These are phyloP conservation scores for Calonectria pseudoreteaudii DNA, from an alignment of 2,329 filamentous ascomycete genomes.

Conservation along the genomic window DNA sequence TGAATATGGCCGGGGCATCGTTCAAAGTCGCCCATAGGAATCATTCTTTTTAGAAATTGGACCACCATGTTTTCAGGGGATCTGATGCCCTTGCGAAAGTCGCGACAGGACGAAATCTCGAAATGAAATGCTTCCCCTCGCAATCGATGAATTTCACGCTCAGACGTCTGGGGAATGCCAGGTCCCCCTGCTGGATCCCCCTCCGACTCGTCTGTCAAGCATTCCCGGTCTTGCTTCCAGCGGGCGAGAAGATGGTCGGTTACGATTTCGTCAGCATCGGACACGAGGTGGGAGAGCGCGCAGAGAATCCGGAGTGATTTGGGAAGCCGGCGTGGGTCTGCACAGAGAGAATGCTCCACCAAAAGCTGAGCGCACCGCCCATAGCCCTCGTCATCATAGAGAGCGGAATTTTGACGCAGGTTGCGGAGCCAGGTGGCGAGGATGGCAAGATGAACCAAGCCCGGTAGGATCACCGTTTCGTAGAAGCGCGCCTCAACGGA, in stretches of 20 bases:
- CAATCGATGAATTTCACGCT: too few species aligned
- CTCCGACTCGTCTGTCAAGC: fast-evolving
- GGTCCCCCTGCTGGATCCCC: too few species aligned
- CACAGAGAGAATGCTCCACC: background rate
- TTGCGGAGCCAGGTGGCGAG: background rate
- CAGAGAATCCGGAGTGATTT: background rate
- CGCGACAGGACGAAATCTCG: background rate
- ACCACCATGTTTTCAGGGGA: too few species aligned
- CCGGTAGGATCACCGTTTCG: too few species aligned
- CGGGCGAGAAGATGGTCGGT: background rate
- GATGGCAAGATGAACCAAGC: background rate
- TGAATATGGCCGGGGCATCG: too few species aligned
- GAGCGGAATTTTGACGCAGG: background rate
- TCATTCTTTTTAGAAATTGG: too few species aligned
- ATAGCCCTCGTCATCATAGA: background rate
- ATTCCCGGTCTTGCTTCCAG: background rate
- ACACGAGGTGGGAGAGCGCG: background rate
- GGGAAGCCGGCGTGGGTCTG: background rate
- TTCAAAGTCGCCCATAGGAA: too few species aligned
- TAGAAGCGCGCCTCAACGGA: background rate
- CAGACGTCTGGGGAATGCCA: too few species aligned
- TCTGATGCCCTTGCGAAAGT: too few species aligned
- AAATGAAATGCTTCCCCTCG: background rate
- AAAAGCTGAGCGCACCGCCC: background rate
- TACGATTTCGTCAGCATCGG: background rate